phyloP scores from a whole-genome alignment of 139 green algal species.

The Nannochloris sp. region DNA sequence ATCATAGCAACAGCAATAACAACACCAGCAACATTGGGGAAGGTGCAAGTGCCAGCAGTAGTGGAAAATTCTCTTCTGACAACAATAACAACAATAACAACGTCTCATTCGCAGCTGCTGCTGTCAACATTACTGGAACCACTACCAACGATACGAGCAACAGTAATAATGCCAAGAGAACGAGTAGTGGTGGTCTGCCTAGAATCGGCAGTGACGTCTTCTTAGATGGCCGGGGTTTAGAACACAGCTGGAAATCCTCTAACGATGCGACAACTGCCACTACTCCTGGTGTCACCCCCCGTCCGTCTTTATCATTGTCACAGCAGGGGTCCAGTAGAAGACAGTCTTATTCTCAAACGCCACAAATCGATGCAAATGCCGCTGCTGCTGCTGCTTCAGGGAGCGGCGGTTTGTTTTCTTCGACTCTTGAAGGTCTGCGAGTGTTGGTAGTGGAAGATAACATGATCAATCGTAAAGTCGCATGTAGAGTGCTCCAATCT shows the following conservation, averaged over 20 bases:
- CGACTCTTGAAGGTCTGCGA: conserved; percentile 25
- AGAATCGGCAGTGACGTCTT: neutral
- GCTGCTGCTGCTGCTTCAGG: neutral
- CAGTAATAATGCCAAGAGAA: too few relatives aligned
- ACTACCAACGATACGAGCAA: too few relatives aligned
- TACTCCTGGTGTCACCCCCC: neutral
- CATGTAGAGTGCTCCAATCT: conserved; percentile 59
- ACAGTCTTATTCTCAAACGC: too few relatives aligned
- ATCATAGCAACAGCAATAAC: neutral
- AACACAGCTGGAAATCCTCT: neutral
- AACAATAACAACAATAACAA: too few relatives aligned
- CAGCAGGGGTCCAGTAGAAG: neutral
- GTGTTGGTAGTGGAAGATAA: conserved; percentile 85
- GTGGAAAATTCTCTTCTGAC: too few relatives aligned
- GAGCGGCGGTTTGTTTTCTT: neutral
- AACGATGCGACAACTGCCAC: neutral
- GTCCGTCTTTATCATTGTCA: too few relatives aligned
- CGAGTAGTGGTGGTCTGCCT: too few relatives aligned
- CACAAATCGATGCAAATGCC: neutral
- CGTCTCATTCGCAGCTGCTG: neutral
- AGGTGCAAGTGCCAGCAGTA: neutral
- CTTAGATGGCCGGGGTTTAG: neutral
- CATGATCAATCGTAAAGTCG: conserved; percentile 81
- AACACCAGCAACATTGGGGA: neutral
- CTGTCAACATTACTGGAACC: too few relatives aligned